Percentiles rank a stretch among this genome's conserved stretches.
These are phyloP conservation scores for Tolypocladium guangdongense DNA, from an alignment of 2,329 filamentous ascomycete species.

Conservation along the genomic window DNA sequence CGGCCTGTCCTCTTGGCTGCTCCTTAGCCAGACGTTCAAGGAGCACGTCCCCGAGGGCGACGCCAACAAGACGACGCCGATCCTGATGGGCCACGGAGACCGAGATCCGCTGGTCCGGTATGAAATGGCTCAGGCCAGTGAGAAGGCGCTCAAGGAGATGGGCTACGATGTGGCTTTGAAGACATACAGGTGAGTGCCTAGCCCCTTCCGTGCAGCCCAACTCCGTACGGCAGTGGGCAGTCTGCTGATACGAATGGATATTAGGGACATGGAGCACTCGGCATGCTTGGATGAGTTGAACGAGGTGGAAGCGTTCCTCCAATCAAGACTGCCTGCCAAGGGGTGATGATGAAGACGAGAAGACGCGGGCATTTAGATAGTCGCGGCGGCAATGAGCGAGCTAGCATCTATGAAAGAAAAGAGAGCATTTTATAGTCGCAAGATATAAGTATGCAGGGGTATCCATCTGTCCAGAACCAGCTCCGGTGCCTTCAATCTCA, in stretches of 20 bases:
- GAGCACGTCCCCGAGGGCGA: conserved; percentile 26
- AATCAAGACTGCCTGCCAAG: conserved; percentile 30
- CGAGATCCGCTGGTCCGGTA: conserved; percentile 62
- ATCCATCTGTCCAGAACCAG: neutral
- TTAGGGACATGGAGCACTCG: conserved; percentile 61
- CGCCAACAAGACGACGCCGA: conserved; percentile 57
- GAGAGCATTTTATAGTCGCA: neutral
- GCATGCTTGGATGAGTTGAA: conserved; percentile 71
- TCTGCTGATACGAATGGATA: neutral
- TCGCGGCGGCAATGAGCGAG: neutral
- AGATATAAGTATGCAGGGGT: neutral
- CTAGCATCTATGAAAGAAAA: neutral
- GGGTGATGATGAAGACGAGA: neutral
- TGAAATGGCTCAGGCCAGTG: conserved; percentile 57
- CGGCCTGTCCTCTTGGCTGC: conserved; percentile 69
- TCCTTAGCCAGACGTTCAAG: conserved; percentile 42
- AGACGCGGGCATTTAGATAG: neutral
- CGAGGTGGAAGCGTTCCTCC: conserved; percentile 57
- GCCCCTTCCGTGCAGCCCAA: neutral
- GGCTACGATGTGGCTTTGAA: conserved; percentile 68
- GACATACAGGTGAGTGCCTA: conserved; percentile 52
- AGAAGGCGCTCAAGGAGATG: conserved; percentile 53
- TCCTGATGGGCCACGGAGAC: conserved; percentile 86
- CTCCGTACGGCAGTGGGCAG: neutral
- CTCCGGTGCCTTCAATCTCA: neutral